Base-by-base conservation (phyloP, 768 basidiomycete genomes). In the Mycena capillaripes region DNA sequence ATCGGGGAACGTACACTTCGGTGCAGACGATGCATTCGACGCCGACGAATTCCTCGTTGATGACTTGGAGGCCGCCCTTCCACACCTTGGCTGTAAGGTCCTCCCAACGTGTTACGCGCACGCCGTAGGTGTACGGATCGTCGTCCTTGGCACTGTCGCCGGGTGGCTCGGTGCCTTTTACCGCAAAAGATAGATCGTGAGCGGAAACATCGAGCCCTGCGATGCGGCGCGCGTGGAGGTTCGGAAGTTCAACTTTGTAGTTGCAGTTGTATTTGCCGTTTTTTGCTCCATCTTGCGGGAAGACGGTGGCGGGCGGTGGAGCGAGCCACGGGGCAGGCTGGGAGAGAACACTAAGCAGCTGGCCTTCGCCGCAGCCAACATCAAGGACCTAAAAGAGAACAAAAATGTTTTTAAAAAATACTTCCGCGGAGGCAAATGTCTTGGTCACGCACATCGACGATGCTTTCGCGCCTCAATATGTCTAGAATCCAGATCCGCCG, bases 341-440 rank as follows among this genome's bases (percentile, higher is more conserved):
- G 73, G 89, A 89, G 14, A 97, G 89, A 12, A 90, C 87, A 0
- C 85, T 79, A 17, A 97, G 88, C 10, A 97, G 86, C 44, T 90
- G 85, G 25, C 95, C 95, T 80, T 94, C 91, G 46, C 95, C 95
- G 75, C 95, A 97, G 5, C 95, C 95, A 30, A 95, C 84, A 76
- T 97, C 95, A 57, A 96, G 83, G 9, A 96, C 86, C 94, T 95
- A 69, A 19, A 25, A 29, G 14, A 27, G 32, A 61, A 30, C 60
- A 50, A 2, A 17, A 44, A 14, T 17, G 17, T 62, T 5, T 42
- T 69, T 7, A 61, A 57, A 52, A 62, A 62, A 70, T 44, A 58
- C 42, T 57, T 40, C 62, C 59, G 64, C 53, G 55, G 72, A 60
- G 58, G 53, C 60, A 29, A 42, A 53, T 32, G 17, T 10, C 25